phyloP scores from a whole-genome alignment of 2,329 filamentous ascomycete genomes.

The Fusarium tricinctum region DNA sequence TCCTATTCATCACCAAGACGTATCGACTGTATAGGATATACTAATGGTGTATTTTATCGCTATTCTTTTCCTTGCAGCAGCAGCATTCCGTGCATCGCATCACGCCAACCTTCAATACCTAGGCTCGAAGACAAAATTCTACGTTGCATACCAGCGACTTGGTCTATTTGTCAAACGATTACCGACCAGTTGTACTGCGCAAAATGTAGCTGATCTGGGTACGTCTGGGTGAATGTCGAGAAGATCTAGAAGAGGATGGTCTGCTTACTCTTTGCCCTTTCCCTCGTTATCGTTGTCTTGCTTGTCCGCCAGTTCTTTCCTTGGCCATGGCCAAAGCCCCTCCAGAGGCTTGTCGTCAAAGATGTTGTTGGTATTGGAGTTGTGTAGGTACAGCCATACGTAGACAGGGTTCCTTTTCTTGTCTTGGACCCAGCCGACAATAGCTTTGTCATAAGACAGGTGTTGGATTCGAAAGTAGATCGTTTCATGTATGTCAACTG shows the following conservation, averaged over 20 bases:
- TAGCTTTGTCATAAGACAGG: not conserved
- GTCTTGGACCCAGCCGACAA: not conserved
- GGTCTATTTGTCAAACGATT: not conserved
- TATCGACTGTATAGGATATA: too few relatives aligned
- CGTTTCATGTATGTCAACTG: not conserved
- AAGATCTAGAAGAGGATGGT: slow-evolving; percentile 4
- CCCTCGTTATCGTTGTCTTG: too few relatives aligned
- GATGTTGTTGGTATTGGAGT: not conserved
- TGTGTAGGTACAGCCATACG: not conserved
- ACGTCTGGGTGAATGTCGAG: slow-evolving; percentile 20
- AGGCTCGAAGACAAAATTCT: slow-evolving; percentile 11
- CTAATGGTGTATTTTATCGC: not conserved
- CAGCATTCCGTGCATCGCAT: not conserved
- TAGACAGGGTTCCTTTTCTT: not conserved
- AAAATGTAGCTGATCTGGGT: slow-evolving; percentile 5
- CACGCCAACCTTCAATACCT: not conserved
- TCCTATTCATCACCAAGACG: too few relatives aligned
- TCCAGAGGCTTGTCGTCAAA: not conserved
- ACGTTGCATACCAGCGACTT: not conserved
- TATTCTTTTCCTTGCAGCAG: too few relatives aligned
- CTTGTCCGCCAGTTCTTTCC: not conserved
- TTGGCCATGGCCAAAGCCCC: not conserved
- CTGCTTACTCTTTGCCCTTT: too few relatives aligned
- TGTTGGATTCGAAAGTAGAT: not conserved
- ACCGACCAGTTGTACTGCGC: not conserved